Evolutionary conservation across 129 eudicot species (phyloP), one percentile per base, ranked within the genome.

Genomic region (Kitagawia praeruptora): DNA sequence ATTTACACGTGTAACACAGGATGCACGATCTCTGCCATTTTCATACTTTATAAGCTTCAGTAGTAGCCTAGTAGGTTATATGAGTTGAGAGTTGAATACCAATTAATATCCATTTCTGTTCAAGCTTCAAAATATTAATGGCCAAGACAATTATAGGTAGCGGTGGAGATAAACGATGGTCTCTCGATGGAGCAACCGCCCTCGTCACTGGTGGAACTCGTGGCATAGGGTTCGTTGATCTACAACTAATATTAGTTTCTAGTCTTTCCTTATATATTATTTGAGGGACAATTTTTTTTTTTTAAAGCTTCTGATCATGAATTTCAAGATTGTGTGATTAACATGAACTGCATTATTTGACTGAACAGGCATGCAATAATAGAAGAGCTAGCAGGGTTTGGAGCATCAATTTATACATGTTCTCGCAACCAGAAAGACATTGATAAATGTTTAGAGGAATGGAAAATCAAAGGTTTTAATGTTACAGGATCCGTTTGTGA

Each of bases 121-220:
- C 61, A 51, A 16, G n/a, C 1, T 16, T 51, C 58, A 44, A 53
- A 5, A 18, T 4, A 40, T 19, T 25, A 53, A 53, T 53, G 61
- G 61, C 61, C 25, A 53, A 53, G 19, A 40, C 47, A 37, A 70
- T 39, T 13, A 1, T 27, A 16, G 58, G 56, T 63, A 44, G 44
- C 5, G 14, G 75, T 54, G 46, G 81, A 34, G 81, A 87, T 40
- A 78, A 40, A 31, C 80, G 87, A 27, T 87, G 90, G 90, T 82
- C 86, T 82, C 87, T 87, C 25, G 75, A 82, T 75, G 88, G 88
- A 64, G 85, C 48, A 78, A 78, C 86, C 4, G 88, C 88, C 53
- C 85, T 87, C 10, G 91, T 85, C 79, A 87, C 91, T 15, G 91
- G 91, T 23, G 88, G 91, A 64, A 87, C 91, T 12, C 83, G 80